Evolutionary conservation across 148 eudicot species (phyloP).

Genomic region (Camellia sinensis): DNA sequence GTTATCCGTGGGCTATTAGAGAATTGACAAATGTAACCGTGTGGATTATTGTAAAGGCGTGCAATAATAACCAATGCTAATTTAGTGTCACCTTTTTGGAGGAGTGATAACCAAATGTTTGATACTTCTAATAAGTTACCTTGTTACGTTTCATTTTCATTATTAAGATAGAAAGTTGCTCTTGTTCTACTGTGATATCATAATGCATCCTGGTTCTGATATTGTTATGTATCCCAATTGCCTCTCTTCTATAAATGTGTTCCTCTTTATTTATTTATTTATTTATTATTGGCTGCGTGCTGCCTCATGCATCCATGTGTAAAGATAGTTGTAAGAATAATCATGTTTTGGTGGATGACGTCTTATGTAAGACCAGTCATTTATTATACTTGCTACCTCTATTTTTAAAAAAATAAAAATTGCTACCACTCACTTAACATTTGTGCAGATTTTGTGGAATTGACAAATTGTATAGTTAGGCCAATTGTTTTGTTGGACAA

Average conservation of each 20-base stretch:
- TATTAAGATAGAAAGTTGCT: neutral
- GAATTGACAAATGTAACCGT: neutral
- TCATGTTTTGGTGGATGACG: no score
- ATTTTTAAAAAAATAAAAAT: no score
- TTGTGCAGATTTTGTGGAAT: no score
- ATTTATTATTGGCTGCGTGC: no score
- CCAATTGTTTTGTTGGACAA: neutral
- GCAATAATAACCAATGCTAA: neutral
- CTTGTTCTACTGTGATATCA: neutral
- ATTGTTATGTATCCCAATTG: neutral
- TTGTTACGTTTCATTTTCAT: neutral
- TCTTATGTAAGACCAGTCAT: no score
- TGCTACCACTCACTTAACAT: no score
- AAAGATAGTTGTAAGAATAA: neutral
- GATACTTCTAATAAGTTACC: neutral
- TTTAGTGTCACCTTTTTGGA: neutral
- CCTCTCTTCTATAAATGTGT: no score
- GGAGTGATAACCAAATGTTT: neutral
- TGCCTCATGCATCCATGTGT: neutral
- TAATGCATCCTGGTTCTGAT: neutral
- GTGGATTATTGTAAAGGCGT: neutral
- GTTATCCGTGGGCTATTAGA: neutral
- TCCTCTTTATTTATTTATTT: no score
- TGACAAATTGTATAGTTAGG: no score
- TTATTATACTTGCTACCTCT: no score